Evolutionary conservation across 768 basidiomycete genomes (phyloP), one percentile per base, ranked within the genome.

Genomic region (Pleurotus platypus): DNA sequence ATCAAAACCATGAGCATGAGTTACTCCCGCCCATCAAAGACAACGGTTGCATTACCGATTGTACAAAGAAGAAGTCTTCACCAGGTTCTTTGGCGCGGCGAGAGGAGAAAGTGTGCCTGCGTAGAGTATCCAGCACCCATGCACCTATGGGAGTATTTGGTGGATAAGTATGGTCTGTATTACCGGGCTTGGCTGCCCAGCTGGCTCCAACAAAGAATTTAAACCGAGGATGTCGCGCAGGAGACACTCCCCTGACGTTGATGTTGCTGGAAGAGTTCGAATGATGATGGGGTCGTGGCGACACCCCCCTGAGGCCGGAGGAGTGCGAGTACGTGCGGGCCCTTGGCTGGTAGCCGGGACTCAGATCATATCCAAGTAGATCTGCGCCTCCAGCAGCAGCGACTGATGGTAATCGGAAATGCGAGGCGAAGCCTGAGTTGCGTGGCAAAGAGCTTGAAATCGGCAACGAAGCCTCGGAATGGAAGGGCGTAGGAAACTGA

Each of bases 131-230:
- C 63, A 91, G 84, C 58, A 89, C 76, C 90, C 91, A 94, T 46
- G 69, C 66, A 4, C 84, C 87, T 61, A 92, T 78, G 16, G 76
- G 70, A 46, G 79, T 82, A 40, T 87, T 77, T 4, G 75, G 58
- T 0, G 83, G 72, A 63, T 92, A 91, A 57, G 65, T 59, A 48
- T 66, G 67, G 38, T 59, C 55, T 60, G 73, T 59, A 71, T 76
- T 61, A 63, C 75, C 68, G n/a, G 88, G 83, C 66, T 93, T 93
- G 43, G 83, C 85, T 27, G 84, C 84, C 86, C 89, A 94, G 69
- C 88, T 87, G 13, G 81, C 79, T 49, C 87, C 90, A 40, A 91
- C 75, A 64, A 91, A 83, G 68, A 93, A 92, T 39, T 72, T 82
- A 66, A 86, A 93, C 5, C 51, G 51, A 54, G 51, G 51, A 54